phyloP scores from a whole-genome alignment of 2,329 filamentous ascomycete species.

The Nothophoma quercina region DNA sequence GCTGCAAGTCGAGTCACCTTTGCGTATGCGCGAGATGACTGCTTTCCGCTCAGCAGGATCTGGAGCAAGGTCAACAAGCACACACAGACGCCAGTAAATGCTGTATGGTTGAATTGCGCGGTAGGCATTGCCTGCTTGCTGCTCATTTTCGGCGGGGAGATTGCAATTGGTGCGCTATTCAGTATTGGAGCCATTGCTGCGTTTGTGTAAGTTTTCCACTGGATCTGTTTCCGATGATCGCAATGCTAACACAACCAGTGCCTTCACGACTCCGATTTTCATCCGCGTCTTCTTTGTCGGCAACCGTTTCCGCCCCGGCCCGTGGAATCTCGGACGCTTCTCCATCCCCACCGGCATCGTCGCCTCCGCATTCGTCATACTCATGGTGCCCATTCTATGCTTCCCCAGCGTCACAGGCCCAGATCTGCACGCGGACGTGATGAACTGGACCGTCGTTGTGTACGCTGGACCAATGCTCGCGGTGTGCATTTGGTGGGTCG shows the following conservation, averaged over 20 bases:
- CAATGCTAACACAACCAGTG: constrained; percentile 16
- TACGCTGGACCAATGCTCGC: constrained; percentile 70
- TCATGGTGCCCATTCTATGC: constrained; percentile 75
- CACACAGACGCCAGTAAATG: constrained; percentile 73
- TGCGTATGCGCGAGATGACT: constrained; percentile 75
- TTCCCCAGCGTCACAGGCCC: constrained; percentile 66
- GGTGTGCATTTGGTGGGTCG: constrained; percentile 67
- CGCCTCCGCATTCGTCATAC: constrained; percentile 65
- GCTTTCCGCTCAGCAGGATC: constrained; percentile 67
- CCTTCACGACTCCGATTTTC: constrained; percentile 66
- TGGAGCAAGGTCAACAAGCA: constrained; percentile 67
- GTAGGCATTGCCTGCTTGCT: constrained; percentile 68
- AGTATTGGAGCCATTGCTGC: constrained; percentile 73
- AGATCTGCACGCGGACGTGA: constrained; percentile 60
- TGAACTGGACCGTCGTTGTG: constrained; percentile 75
- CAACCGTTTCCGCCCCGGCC: constrained; percentile 69
- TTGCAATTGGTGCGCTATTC: constrained; percentile 73
- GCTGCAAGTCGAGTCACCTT: constrained; percentile 72
- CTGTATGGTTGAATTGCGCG: constrained; percentile 70
- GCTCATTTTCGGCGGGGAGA: constrained; percentile 69
- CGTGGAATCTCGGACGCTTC: constrained; percentile 71
- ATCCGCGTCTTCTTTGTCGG: constrained; percentile 68
- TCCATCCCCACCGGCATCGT: constrained; percentile 64
- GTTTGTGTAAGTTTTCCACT: constrained; percentile 59
- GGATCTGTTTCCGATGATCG: not conserved